phyloP scores from a whole-genome alignment of 345 rosid genomes.

The Rhodamnia rubescens region DNA sequence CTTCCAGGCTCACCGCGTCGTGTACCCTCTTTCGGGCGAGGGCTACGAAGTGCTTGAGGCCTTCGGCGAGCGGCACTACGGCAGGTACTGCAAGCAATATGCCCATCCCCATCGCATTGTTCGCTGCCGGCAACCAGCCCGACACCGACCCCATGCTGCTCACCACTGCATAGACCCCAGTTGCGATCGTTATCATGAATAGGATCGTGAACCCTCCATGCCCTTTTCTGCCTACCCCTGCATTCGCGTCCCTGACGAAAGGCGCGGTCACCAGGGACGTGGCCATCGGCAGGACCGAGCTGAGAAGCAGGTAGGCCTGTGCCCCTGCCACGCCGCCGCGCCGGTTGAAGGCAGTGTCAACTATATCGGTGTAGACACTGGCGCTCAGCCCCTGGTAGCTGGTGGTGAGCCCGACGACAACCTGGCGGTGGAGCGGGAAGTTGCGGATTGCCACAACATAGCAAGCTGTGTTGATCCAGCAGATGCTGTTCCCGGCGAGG shows the following conservation, averaged over 20 bases:
- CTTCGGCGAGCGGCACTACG: conserved; percentile 23
- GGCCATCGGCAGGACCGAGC: conserved; percentile 40
- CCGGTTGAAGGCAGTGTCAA: conserved; percentile 19
- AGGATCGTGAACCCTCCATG: conserved; percentile 25
- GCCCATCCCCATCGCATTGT: conserved; percentile 30
- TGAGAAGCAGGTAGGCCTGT: conserved; percentile 45
- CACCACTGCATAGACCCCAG: conserved; percentile 55
- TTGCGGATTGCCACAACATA: conserved; percentile 40
- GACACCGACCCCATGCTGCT: conserved; percentile 32
- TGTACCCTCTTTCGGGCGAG: neutral
- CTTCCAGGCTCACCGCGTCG: neutral
- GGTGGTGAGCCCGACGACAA: conserved; percentile 59
- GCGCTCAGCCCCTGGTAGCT: conserved; percentile 81
- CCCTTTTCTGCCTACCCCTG: neutral
- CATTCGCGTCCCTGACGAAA: conserved; percentile 15
- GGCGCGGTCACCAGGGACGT: conserved; percentile 31
- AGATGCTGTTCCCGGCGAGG: conserved; percentile 86
- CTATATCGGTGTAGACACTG: conserved; percentile 57
- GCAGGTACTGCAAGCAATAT: conserved; percentile 41
- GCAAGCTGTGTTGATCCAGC: conserved; percentile 90
- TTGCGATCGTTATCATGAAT: conserved; percentile 44
- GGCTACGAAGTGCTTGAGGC: conserved; percentile 3
- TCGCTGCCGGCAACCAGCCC: conserved; percentile 10
- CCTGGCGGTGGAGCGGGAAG: conserved; percentile 45
- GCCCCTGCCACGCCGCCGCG: conserved; percentile 18